These are phyloP conservation scores for Coemansia sp. DNA, from an alignment of 192 early-diverging fungal genomes.

Conservation along the genomic window DNA sequence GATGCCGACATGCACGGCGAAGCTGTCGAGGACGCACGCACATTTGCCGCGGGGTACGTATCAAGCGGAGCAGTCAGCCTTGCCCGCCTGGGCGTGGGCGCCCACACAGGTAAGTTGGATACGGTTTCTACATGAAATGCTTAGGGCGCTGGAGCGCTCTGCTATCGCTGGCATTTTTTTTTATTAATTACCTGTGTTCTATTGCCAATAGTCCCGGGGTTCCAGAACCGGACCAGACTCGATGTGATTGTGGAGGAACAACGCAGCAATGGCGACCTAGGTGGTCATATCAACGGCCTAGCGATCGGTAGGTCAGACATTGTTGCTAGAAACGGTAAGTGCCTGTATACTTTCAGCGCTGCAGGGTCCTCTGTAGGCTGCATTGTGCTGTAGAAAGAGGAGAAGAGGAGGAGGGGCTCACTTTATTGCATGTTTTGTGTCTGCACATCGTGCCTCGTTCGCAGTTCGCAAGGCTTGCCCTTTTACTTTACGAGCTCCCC, in stretches of 20 bases:
- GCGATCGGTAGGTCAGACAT: constrained; percentile 28
- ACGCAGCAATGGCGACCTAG: constrained; percentile 9
- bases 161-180: neutral
- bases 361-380: neutral
- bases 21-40: constrained; percentile 33
- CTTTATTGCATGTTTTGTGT: constrained; percentile 16
- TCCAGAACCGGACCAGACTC: constrained; percentile 10
- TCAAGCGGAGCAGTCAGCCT: constrained; percentile 36
- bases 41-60: constrained; percentile 30
- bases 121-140: neutral
- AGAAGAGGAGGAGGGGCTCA: constrained; percentile 1
- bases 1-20: constrained; percentile 24
- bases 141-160: neutral
- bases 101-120: constrained; percentile 35
- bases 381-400: neutral
- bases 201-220: constrained; percentile 31
- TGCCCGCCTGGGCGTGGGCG: constrained; percentile 41
- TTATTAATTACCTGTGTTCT: neutral
- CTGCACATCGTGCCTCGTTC: constrained; percentile 8
- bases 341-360: neutral
- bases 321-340: constrained; percentile 52
- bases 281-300: constrained; percentile 36
- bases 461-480: neutral
- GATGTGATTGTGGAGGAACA: constrained; percentile 27
- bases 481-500: neutral